These are phyloP conservation scores for Parmales sp. DNA, from an alignment of 108 stramenopile genomes.

Conservation along the genomic window DNA sequence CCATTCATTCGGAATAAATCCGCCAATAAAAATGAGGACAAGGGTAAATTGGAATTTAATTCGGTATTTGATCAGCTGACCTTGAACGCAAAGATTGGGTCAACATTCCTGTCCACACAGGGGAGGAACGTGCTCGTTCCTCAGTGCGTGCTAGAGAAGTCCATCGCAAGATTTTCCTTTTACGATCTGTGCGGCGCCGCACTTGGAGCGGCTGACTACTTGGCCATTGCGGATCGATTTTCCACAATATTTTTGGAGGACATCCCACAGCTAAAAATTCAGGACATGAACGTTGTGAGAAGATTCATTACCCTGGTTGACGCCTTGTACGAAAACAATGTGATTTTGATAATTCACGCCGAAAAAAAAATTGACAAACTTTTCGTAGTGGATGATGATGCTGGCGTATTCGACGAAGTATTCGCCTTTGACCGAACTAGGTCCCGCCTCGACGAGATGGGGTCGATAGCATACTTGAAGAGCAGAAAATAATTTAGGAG, in stretches of 20 bases:
- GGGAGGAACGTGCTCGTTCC: conserved; percentile 57
- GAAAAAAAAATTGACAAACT: no score
- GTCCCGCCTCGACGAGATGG: conserved; percentile 86
- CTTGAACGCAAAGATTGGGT: conserved; percentile 22
- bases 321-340: conserved; percentile 65
- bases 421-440: conserved; percentile 88
- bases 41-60: conserved; percentile 15
- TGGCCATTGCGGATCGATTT: conserved; percentile 73
- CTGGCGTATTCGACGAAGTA: conserved; percentile 66
- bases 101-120: conserved; percentile 44
- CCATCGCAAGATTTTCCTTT: conserved; percentile 63
- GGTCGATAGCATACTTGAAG: conserved; percentile 52
- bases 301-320: conserved; percentile 74
- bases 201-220: conserved; percentile 81
- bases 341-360: conserved; percentile 48
- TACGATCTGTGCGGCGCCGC: conserved; percentile 76
- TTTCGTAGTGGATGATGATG: not conserved
- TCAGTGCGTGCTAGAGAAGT: conserved; percentile 33
- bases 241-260: conserved; percentile 67
- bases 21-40: conserved; percentile 30
- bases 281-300: conserved; percentile 69
- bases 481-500: no score
- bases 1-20: not conserved
- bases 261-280: conserved; percentile 64
- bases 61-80: conserved; percentile 37